Conservation (phyloP, 257 asterid genomes). For the Solanum dulcamara region DNA sequence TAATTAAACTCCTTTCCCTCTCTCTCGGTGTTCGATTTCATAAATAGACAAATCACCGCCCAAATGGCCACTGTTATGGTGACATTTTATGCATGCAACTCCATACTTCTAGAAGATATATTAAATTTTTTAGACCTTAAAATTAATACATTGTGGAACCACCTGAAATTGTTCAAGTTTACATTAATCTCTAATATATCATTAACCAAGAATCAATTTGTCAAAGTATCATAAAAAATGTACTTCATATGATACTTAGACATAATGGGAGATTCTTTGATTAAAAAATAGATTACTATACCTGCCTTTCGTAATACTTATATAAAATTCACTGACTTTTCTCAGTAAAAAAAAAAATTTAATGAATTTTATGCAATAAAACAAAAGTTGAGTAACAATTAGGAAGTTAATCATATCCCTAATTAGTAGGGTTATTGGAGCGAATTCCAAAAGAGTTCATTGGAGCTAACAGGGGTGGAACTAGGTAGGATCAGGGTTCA, state of each 20-base stretch:
- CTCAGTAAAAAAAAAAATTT: too few species aligned
- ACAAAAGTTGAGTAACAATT: background rate
- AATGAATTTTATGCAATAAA: background rate
- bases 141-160: background rate
- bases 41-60: background rate
- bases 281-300: background rate
- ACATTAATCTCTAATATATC: background rate
- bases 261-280: background rate
- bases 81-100: background rate
- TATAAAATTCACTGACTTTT: background rate
- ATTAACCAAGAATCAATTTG: background rate
- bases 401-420: background rate
- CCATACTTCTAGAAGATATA: background rate
- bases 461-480: background rate
- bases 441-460: background rate
- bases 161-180: background rate
- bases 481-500: background rate
- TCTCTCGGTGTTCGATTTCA: too few species aligned
- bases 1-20: background rate
- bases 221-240: background rate
- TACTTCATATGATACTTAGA: too few species aligned
- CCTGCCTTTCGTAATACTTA: background rate
- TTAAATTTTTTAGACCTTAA: background rate
- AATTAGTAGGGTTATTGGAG: background rate
- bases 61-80: background rate